These are phyloP conservation scores for Chlorociboria aeruginascens DNA, from an alignment of 495 filamentous ascomycete species.

Conservation along the genomic window DNA sequence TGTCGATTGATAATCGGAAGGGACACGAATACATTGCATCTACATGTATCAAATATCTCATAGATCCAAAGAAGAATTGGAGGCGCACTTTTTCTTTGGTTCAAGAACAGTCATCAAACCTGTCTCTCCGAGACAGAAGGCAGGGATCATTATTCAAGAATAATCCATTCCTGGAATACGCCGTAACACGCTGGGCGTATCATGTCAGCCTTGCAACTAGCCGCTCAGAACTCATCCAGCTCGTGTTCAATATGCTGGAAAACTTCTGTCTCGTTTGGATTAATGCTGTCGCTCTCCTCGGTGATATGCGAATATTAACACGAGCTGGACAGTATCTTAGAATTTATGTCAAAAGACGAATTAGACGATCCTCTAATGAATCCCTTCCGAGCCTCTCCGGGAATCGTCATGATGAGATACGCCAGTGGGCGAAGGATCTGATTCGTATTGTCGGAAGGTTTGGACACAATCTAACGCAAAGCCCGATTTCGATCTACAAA, in stretches of 20 bases:
- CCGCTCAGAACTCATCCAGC: background rate
- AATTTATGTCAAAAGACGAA: background rate
- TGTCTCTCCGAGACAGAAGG: no score
- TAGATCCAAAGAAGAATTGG: background rate
- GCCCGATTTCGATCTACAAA: conserved; percentile 25
- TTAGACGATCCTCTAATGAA: background rate
- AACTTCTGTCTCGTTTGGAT: conserved; percentile 2
- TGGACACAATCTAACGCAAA: conserved; percentile 15
- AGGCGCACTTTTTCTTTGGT: background rate
- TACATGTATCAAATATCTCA: background rate
- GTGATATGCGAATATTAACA: background rate
- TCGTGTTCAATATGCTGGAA: background rate
- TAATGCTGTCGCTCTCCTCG: background rate
- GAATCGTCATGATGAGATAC: conserved; percentile 16
- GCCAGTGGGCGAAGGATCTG: conserved; percentile 30
- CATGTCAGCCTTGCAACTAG: background rate
- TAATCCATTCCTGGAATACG: conserved; percentile 1
- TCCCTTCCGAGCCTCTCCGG: conserved; percentile 14
- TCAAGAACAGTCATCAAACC: background rate
- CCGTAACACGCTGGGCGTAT: background rate
- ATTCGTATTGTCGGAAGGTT: conserved; percentile 30
- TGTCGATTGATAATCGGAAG: background rate
- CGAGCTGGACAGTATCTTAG: background rate
- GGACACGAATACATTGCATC: background rate
- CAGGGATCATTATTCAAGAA: no score